A percentile compares a stretch with the other conserved stretches of the same genome.
These are phyloP conservation scores for Raphanus sativus DNA, from an alignment of 345 rosid species.

Conservation along the genomic window DNA sequence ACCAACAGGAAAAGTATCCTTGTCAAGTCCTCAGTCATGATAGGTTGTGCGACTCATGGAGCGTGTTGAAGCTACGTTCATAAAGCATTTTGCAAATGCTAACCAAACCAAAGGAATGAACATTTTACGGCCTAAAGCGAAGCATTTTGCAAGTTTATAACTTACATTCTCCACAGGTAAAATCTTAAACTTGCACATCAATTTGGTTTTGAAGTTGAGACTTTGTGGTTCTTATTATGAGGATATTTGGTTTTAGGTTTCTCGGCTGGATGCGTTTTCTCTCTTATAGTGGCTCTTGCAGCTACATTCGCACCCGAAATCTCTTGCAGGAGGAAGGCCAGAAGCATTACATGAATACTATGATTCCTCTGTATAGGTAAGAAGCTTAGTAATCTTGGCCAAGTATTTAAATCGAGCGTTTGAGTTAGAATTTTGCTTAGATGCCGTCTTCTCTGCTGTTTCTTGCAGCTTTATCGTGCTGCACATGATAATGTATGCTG, in stretches of 20 bases:
- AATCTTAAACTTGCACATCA: background rate
- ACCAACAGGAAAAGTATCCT: too few relatives aligned
- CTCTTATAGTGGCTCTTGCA: constrained; percentile 50
- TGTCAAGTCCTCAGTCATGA: constrained; percentile 12
- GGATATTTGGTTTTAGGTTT: constrained; percentile 44
- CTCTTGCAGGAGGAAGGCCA: constrained; percentile 38
- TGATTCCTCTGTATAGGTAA: constrained; percentile 73
- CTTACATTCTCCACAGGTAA: constrained; percentile 57
- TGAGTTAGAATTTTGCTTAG: too few relatives aligned
- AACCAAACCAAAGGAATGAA: constrained; percentile 64
- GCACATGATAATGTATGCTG: constrained; percentile 46
- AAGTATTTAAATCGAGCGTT: background rate
- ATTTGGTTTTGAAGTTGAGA: background rate
- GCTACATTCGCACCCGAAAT: constrained; percentile 42
- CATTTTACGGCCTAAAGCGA: constrained; percentile 51
- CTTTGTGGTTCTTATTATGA: constrained; percentile 10
- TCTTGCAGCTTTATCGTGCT: constrained; percentile 44
- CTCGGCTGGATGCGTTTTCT: constrained; percentile 52
- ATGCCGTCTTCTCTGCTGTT: background rate
- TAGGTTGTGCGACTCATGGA: constrained; percentile 61
- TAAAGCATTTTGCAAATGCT: constrained; percentile 65
- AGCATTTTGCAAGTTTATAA: too few relatives aligned
- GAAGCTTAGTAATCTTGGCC: background rate
- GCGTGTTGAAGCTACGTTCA: constrained; percentile 61
- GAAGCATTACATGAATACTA: constrained; percentile 47